Percentiles rank a stretch among this genome's conserved stretches.
phyloP scores from a whole-genome alignment of 345 rosid species.

The Orychophragmus violaceus region DNA sequence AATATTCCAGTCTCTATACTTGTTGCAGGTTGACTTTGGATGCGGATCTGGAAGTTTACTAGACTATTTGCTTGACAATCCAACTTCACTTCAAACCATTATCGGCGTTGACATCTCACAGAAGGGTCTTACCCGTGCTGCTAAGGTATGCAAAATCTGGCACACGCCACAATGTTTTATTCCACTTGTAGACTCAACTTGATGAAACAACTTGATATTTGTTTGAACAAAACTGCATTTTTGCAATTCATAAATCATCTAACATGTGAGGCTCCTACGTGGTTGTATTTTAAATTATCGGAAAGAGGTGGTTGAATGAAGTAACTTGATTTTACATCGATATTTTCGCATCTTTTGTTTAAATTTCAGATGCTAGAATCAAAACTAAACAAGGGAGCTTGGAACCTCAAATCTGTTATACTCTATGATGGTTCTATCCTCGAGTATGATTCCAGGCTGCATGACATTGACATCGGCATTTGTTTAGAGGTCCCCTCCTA shows the following conservation, averaged over 20 bases:
- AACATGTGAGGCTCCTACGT: too few species aligned
- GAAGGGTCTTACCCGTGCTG: constrained; percentile 77
- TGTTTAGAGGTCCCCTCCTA: constrained; percentile 68
- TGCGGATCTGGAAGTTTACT: constrained; percentile 88
- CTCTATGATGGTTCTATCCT: constrained; percentile 87
- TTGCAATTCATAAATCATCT: too few species aligned
- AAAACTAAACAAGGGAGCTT: constrained; percentile 51
- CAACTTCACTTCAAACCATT: constrained; percentile 58
- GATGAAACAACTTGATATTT: background rate
- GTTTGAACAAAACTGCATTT: background rate
- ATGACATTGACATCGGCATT: constrained; percentile 70
- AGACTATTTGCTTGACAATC: constrained; percentile 65
- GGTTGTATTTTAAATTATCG: too few species aligned
- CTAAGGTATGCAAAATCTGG: constrained; percentile 51
- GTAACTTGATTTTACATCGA: too few species aligned
- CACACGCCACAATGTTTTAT: background rate
- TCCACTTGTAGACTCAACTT: background rate
- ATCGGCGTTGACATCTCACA: constrained; percentile 77
- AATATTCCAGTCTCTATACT: background rate
- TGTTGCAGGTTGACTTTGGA: constrained; percentile 76
- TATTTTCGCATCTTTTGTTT: too few species aligned
- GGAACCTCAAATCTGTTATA: constrained; percentile 47
- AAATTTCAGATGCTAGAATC: constrained; percentile 59
- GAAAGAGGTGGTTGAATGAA: background rate
- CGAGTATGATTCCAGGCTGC: constrained; percentile 58